Evolutionary conservation across 2,329 filamentous ascomycete species (phyloP), one percentile per base, ranked within the genome.

Genomic region (Claviceps lovelessii): DNA sequence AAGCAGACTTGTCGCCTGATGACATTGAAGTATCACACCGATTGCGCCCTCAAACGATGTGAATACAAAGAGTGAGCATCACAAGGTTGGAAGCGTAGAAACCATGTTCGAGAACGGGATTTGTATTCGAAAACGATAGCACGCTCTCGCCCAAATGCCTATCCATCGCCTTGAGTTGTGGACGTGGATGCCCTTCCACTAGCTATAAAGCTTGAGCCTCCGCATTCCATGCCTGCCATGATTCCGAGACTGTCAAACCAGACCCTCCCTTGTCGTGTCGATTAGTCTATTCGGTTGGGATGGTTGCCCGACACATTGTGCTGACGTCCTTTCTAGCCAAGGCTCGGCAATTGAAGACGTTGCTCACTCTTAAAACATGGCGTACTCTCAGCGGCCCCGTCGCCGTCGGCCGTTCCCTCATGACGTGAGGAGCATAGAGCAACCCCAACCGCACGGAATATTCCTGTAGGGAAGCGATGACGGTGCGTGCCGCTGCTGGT

Each of bases 1-100:
- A 50, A 66, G 39, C 23, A 15, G 57, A 54, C 19, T 37, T 47
- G 37, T 49, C 33, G 46, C 53, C 54, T 42, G 49, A 48, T 39
- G 55, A 48, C 57, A 57, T 58, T 15, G 28, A 29, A 29, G 15
- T 41, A 6, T 13, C 49, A 31, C 52, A 23, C 19, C 29, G 37
- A 9, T 4, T 42, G 35, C 6, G 31, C 23, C 19, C 10, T 8
- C 17, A 35, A 35, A 15, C 10, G 4, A 17, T 10, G 23, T 42
- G 11, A 31, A 15, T 9, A 31, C n/a, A 19, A 9, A 19, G 10
- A 6, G 49, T 17, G 44, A 33, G 13, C 19, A 31, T 39, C 28
- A 28, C n/a, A 3, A 11, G 28, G 19, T 28, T 49, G 5, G 7
- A 29, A 29, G 11, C 19, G 9, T 9, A 23, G 47, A 23, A 13